Evolutionary conservation across 257 asterid genomes (phyloP).

Genomic region (Sherardia arvensis): DNA sequence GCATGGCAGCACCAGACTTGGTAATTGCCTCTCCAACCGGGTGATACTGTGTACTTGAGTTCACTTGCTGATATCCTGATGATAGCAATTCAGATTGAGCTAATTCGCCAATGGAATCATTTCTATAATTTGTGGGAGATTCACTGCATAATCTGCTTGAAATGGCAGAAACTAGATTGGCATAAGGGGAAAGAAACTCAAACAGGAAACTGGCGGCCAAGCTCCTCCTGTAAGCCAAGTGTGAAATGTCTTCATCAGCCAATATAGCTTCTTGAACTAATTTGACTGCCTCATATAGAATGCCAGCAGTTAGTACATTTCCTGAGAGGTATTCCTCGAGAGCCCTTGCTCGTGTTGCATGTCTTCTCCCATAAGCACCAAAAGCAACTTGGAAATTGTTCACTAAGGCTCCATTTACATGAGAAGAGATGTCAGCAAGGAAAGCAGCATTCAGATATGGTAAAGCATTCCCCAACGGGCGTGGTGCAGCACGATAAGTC

Average conservation of each 20-base stretch:
- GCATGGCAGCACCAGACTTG: conserved; percentile 53
- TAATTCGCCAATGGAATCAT: conserved; percentile 9
- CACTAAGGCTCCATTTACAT: conserved; percentile 24
- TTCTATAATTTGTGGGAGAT: conserved; percentile 9
- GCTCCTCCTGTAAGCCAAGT: conserved; percentile 46
- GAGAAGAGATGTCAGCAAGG: conserved; percentile 38
- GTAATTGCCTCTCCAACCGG: conserved; percentile 67
- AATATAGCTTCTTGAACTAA: conserved; percentile 38
- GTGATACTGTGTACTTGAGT: conserved; percentile 34
- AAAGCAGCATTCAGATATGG: conserved; percentile 62
- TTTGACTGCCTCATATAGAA: conserved; percentile 36
- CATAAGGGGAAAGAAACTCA: conserved; percentile 35
- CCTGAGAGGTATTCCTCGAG: conserved; percentile 46
- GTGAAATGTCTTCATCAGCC: conserved; percentile 43
- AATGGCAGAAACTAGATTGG: conserved; percentile 8
- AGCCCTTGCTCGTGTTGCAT: conserved; percentile 36
- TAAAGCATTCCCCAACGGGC: conserved; percentile 63
- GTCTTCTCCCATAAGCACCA: conserved; percentile 53
- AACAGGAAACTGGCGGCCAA: conserved; percentile 47
- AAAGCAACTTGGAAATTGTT: conserved; percentile 32
- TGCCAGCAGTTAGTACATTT: conserved; percentile 21
- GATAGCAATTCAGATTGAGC: conserved; percentile 28
- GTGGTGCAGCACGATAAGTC: conserved; percentile 49
- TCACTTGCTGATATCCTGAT: conserved; percentile 46
- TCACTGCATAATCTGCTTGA: conserved; percentile 14